phyloP scores from a whole-genome alignment of 768 basidiomycete genomes.

The Cystoderma amianthinum region DNA sequence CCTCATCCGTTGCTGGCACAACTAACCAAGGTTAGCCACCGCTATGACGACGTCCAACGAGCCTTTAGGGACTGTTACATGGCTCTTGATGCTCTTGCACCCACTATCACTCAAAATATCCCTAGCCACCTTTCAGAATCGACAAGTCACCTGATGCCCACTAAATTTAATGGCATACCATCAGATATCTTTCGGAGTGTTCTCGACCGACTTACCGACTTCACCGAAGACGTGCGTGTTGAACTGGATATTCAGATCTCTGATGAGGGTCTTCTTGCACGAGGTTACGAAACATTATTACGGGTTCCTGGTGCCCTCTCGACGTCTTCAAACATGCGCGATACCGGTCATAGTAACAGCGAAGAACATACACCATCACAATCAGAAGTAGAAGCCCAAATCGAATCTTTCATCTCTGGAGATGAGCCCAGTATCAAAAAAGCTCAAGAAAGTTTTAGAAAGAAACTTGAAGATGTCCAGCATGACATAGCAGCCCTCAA shows the following conservation, averaged over 20 bases:
- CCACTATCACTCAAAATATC: slow-evolving; percentile 31
- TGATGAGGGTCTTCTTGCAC: slow-evolving; percentile 60
- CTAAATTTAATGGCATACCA: slow-evolving; percentile 8
- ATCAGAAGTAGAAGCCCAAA: slow-evolving; percentile 39
- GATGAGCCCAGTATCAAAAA: slow-evolving; percentile 38
- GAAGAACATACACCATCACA: slow-evolving; percentile 11
- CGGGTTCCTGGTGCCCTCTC: slow-evolving; percentile 44
- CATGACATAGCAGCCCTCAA: slow-evolving; percentile 74
- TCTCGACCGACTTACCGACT: slow-evolving; percentile 62
- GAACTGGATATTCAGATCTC: slow-evolving; percentile 75
- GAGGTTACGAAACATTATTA: slow-evolving; percentile 66
- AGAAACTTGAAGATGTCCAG: slow-evolving; percentile 65
- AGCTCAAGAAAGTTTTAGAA: slow-evolving; percentile 38
- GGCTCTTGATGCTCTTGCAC: slow-evolving; percentile 55
- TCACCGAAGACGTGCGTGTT: slow-evolving; percentile 72
- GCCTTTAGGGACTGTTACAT: slow-evolving; percentile 66
- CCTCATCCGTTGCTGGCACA: slow-evolving; percentile 35
- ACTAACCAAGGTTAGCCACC: slow-evolving; percentile 35
- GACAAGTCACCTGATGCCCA: background rate
- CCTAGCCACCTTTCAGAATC: slow-evolving; percentile 7
- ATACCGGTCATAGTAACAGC: slow-evolving; percentile 1
- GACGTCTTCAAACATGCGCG: slow-evolving; percentile 1
- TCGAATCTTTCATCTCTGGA: slow-evolving; percentile 51
- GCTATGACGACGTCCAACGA: slow-evolving; percentile 56
- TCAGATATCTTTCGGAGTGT: slow-evolving; percentile 39